phyloP scores from a whole-genome alignment of 495 filamentous ascomycete genomes.

The Achaetomiella virescens region DNA sequence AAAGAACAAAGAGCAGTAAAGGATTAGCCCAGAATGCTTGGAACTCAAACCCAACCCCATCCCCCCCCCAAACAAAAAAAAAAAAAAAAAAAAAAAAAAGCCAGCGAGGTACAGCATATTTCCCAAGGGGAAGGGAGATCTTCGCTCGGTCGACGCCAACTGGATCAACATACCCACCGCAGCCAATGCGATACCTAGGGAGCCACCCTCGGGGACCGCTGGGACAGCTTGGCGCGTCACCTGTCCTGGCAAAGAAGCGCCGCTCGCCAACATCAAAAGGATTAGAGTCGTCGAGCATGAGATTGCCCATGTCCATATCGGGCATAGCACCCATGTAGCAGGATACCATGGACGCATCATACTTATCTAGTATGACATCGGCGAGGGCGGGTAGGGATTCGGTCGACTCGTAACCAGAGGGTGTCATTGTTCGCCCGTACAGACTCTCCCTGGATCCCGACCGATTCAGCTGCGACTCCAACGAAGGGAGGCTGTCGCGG shows the following conservation, averaged over 20 bases:
- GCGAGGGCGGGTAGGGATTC: conserved; percentile 27
- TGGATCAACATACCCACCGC: too few species aligned
- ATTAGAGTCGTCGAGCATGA: conserved; percentile 41
- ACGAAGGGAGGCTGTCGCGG: conserved; percentile 25
- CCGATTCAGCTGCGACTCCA: conserved; percentile 35
- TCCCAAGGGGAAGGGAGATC: too few species aligned
- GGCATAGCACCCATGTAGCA: conserved; percentile 16
- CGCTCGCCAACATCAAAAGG: background rate
- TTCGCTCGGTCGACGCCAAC: too few species aligned
- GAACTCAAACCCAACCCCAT: too few species aligned
- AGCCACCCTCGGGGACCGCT: too few species aligned
- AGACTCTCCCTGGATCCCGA: conserved; percentile 39
- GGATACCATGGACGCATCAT: conserved; percentile 19
- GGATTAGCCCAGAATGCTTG: too few species aligned
- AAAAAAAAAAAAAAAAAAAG: background rate
- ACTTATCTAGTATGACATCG: conserved; percentile 19
- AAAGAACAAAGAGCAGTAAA: too few species aligned
- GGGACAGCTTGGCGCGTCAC: background rate
- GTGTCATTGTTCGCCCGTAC: conserved; percentile 27
- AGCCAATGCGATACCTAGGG: too few species aligned
- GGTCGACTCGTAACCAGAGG: conserved; percentile 24
- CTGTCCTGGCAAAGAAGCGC: conserved; percentile 2
- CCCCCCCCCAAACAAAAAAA: background rate
- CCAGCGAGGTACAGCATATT: background rate
- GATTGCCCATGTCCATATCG: conserved; percentile 46